Evolutionary conservation across 2,329 filamentous ascomycete species (phyloP).

Genomic region (Emergomyces orientalis): DNA sequence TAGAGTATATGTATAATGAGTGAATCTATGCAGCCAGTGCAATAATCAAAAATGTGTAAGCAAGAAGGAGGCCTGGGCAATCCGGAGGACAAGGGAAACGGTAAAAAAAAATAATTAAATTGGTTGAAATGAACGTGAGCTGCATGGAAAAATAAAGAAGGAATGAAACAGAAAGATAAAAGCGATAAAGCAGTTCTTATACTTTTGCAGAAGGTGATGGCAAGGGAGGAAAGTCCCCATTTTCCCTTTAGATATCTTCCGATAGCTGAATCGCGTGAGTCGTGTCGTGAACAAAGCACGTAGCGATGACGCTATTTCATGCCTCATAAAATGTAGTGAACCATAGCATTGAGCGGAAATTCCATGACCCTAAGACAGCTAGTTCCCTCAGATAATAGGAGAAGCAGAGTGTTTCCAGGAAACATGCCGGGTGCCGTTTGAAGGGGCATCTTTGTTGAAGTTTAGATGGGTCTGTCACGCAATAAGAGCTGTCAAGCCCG

Average conservation of each 20-base stretch:
- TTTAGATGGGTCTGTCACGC: neutral
- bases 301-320: neutral
- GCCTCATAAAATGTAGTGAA: neutral
- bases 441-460: neutral
- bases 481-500: neutral
- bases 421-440: neutral
- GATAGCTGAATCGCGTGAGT: neutral
- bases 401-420: neutral
- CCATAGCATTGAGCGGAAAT: neutral
- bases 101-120: neutral
- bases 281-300: too few relatives aligned
- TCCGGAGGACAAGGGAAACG: neutral
- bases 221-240: neutral
- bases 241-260: neutral
- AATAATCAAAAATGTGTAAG: neutral
- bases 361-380: neutral
- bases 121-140: neutral
- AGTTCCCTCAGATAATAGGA: neutral
- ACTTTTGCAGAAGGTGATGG: neutral
- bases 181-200: neutral
- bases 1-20: neutral
- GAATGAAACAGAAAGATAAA: neutral
- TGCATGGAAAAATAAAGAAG: neutral
- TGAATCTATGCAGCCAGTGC: neutral
- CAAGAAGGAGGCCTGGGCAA: neutral